Percentiles rank a stretch among this genome's conserved stretches.
These are phyloP conservation scores for Hanseniaspora thailandica DNA, from an alignment of 805 yeast genomes.

Conservation along the genomic window DNA sequence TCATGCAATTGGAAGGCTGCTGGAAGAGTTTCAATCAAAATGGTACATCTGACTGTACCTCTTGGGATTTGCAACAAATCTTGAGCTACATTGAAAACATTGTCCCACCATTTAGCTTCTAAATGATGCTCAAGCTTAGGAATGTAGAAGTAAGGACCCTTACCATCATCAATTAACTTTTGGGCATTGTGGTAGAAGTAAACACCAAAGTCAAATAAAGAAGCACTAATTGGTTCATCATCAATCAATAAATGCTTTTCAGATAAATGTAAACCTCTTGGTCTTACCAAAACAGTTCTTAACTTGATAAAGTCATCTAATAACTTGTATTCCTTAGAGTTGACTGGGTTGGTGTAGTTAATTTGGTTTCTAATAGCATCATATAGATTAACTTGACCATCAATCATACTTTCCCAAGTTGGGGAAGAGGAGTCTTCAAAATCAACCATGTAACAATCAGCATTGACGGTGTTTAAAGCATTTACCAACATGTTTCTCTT, in stretches of 20 bases:
- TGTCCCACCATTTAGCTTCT: slow-evolving; percentile 78
- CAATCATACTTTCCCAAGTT: slow-evolving; percentile 68
- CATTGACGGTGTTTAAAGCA: slow-evolving; percentile 58
- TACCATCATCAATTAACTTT: slow-evolving; percentile 48
- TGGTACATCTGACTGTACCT: slow-evolving; percentile 73
- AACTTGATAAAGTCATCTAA: slow-evolving; percentile 35
- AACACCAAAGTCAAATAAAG: slow-evolving; percentile 66
- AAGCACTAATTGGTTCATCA: slow-evolving; percentile 67
- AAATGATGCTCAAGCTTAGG: slow-evolving; percentile 81
- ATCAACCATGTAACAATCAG: slow-evolving; percentile 77
- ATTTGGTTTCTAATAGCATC: slow-evolving; percentile 65
- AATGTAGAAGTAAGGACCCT: slow-evolving; percentile 70
- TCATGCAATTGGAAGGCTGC: slow-evolving; percentile 83
- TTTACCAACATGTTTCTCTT: slow-evolving; percentile 74
- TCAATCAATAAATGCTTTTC: slow-evolving; percentile 62
- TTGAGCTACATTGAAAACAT: slow-evolving; percentile 63
- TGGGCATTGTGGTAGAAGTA: slow-evolving; percentile 67
- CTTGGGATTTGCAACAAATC: slow-evolving; percentile 56
- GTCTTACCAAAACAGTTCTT: slow-evolving; percentile 73
- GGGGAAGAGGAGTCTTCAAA: slow-evolving; percentile 79
- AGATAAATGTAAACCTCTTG: slow-evolving; percentile 79
- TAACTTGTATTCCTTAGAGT: slow-evolving; percentile 36
- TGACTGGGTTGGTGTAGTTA: slow-evolving; percentile 32
- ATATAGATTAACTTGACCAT: slow-evolving; percentile 68
- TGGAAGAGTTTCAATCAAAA: slow-evolving; percentile 70